A percentile compares a stretch with the other conserved stretches of the same genome.
Conservation (phyloP, 176 grass and related monocot genomes). For the Phyllostachys edulis region DNA sequence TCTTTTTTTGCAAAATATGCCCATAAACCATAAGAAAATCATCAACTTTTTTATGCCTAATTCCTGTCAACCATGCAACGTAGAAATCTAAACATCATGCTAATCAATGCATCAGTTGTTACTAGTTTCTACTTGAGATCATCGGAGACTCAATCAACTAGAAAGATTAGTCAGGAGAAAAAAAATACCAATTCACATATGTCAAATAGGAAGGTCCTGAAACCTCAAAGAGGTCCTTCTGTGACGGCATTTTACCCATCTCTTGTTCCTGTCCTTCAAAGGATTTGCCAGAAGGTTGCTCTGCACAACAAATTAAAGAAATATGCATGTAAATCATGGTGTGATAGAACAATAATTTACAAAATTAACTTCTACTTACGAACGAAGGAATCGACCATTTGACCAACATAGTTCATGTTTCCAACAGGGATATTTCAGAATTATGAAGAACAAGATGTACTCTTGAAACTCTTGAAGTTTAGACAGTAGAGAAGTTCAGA, state of each 20-base stretch:
- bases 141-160: neutral
- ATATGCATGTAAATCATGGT: neutral
- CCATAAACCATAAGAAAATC: neutral
- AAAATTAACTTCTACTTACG: neutral
- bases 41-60: neutral
- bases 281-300: conserved; percentile 11
- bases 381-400: neutral
- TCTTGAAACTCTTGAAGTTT: neutral
- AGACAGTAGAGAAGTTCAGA: neutral
- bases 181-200: conserved; percentile 57
- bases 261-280: neutral
- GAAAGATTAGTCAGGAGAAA: neutral
- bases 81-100: neutral
- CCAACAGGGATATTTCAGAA: neutral
- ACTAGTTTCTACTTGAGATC: too few species aligned
- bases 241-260: conserved; percentile 36
- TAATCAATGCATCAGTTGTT: neutral
- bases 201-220: conserved; percentile 59
- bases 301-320: conserved; percentile 11
- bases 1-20: neutral
- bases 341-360: neutral
- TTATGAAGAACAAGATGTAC: neutral
- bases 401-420: neutral
- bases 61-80: neutral
- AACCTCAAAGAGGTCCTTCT: conserved; percentile 55